Conservation (phyloP, 805 yeast genomes). For the Candida michaelii region DNA sequence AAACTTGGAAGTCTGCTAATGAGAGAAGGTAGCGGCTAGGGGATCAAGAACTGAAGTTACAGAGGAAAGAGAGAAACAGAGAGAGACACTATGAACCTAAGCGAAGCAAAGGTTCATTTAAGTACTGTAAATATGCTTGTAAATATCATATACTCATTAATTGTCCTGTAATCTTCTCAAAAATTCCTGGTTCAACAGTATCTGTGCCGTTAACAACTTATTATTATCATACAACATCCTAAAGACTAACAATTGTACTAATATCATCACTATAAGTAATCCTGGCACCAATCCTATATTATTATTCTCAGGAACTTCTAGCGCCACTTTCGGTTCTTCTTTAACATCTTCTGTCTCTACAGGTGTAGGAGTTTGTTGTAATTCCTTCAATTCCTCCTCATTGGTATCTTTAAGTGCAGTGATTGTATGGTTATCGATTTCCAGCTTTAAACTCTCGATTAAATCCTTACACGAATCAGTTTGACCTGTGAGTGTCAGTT, state of each 20-base stretch:
- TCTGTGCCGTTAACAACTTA: constrained; percentile 21
- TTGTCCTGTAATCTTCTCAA: background rate
- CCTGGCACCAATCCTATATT: constrained; percentile 3
- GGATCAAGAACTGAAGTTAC: too few relatives aligned
- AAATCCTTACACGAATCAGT: constrained; percentile 56
- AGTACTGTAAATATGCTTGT: too few relatives aligned
- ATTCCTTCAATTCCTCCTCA: constrained; percentile 1
- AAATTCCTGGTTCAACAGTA: constrained; percentile 17
- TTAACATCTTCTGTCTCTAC: too few relatives aligned
- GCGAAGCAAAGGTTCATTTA: too few relatives aligned
- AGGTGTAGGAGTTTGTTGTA: constrained; percentile 1
- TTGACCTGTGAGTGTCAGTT: constrained; percentile 81
- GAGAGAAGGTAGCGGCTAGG: too few relatives aligned
- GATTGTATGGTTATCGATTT: constrained; percentile 17
- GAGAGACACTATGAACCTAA: too few relatives aligned
- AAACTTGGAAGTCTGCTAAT: constrained; percentile 28
- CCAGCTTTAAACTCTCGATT: constrained; percentile 35
- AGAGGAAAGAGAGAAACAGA: too few relatives aligned
- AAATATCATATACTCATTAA: background rate
- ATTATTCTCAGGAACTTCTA: too few relatives aligned
- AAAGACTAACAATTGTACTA: constrained; percentile 21
- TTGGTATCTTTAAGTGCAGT: background rate
- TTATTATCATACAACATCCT: constrained; percentile 22
- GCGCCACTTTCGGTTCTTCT: background rate
- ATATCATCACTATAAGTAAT: constrained; percentile 20